These are phyloP conservation scores for Aspergillus oerlinghausenensis DNA, from an alignment of 2,329 filamentous ascomycete species.

Conservation along the genomic window DNA sequence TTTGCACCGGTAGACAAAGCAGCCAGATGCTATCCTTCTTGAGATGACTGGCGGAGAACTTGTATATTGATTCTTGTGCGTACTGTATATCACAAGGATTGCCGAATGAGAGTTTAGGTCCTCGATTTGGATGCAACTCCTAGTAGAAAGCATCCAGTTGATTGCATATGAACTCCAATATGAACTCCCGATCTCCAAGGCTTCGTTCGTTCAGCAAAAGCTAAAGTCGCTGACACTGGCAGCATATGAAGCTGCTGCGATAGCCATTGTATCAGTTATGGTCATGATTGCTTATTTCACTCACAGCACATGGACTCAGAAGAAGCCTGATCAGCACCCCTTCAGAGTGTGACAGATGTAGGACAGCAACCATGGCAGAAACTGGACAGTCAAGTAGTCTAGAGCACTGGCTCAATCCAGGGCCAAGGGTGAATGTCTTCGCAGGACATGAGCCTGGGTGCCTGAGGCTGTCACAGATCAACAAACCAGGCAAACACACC, in stretches of 20 bases:
- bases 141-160: too few relatives aligned
- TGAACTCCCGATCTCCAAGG: too few relatives aligned
- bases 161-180: too few relatives aligned
- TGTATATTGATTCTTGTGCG: neutral
- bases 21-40: neutral
- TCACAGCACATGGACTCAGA: neutral
- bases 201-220: too few relatives aligned
- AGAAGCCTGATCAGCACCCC: neutral
- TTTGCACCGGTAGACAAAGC: neutral
- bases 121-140: too few relatives aligned
- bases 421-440: neutral
- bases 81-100: neutral
- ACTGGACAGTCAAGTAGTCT: too few relatives aligned
- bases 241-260: neutral
- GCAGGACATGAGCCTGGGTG: neutral
- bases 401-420: neutral
- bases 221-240: neutral
- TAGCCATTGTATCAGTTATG: neutral
- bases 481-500: constrained; percentile 18
- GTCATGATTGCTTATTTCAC: neutral
- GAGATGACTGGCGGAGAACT: neutral
- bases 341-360: neutral
- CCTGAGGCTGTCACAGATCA: constrained; percentile 9
- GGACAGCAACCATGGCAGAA: neutral
- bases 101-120: neutral